Evolutionary conservation across 2,329 filamentous ascomycete genomes (phyloP).

Genomic region (Aspergillus costaricaensis): DNA sequence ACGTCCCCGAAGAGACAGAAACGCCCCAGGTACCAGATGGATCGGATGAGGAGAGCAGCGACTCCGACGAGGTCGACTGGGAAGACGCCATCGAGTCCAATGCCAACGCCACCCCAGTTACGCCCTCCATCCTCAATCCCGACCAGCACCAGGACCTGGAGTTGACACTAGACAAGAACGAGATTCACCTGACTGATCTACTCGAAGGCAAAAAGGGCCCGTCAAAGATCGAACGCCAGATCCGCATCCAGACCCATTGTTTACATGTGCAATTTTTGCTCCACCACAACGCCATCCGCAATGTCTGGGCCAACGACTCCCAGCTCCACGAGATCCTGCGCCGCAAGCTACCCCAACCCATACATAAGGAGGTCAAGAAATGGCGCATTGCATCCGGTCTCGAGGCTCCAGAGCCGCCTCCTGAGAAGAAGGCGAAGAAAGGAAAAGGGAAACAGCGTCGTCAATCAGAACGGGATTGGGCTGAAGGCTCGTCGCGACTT

Average conservation of each 20-base stretch:
- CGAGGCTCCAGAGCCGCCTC: conserved; percentile 47
- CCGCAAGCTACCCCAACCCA: conserved; percentile 66
- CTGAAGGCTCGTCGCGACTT: conserved; percentile 65
- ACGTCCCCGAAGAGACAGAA: conserved; percentile 30
- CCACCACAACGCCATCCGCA: conserved; percentile 85
- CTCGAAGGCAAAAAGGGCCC: conserved; percentile 76
- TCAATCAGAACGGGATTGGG: conserved; percentile 66
- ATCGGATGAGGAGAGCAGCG: conserved; percentile 48
- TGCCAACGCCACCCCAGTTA: conserved; percentile 22
- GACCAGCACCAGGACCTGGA: conserved; percentile 67
- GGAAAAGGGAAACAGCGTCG: conserved; percentile 45
- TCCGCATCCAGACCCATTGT: conserved; percentile 77
- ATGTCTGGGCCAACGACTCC: conserved; percentile 78
- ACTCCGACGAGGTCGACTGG: conserved; percentile 62
- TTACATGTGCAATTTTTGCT: conserved; percentile 85
- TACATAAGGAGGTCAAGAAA: conserved; percentile 72
- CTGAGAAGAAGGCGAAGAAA: conserved; percentile 43
- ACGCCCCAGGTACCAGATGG: conserved; percentile 34
- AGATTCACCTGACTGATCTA: conserved; percentile 61
- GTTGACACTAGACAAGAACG: conserved; percentile 62
- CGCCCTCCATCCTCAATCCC: conserved; percentile 43
- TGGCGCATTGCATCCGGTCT: conserved; percentile 72
- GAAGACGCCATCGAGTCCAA: conserved; percentile 55
- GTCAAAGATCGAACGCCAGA: conserved; percentile 78
- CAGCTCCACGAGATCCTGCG: conserved; percentile 75